These are phyloP conservation scores for Coelastrella sp. DNA, from an alignment of 139 green algal genomes.

Conservation along the genomic window DNA sequence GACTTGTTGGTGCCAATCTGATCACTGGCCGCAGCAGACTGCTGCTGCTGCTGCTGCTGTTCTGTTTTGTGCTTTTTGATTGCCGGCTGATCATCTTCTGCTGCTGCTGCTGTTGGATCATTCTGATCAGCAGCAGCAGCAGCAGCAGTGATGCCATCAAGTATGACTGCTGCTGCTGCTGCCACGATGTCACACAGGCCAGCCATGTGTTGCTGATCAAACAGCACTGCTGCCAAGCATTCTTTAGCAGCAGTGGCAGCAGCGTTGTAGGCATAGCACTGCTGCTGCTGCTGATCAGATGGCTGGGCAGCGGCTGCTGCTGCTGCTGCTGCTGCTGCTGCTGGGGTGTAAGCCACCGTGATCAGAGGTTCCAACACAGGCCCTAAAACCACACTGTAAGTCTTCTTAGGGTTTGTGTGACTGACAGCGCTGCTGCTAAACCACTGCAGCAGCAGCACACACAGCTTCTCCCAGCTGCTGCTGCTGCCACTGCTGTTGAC, in stretches of 20 bases:
- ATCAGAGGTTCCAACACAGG: constrained; percentile 1
- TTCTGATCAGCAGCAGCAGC: constrained; percentile 2
- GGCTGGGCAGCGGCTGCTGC: neutral
- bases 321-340: constrained; percentile 27
- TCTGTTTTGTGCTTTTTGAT: too few species aligned
- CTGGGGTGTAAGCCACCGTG: neutral
- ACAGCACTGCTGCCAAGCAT: constrained; percentile 18
- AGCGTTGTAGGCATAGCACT: neutral
- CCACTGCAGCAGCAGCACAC: constrained; percentile 13
- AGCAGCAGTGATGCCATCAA: constrained; percentile 10
- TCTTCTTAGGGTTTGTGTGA: constrained; percentile 42
- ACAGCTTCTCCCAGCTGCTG: constrained; percentile 1
- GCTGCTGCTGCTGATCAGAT: neutral
- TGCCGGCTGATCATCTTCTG: constrained; percentile 2
- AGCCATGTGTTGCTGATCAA: constrained; percentile 32
- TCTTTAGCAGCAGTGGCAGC: constrained; percentile 14
- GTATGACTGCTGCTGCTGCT: constrained; percentile 19
- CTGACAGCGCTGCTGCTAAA: constrained; percentile 1
- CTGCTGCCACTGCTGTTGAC: constrained; percentile 6
- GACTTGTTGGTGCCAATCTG: neutral
- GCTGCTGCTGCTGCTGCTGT: constrained; percentile 13
- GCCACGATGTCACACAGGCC: constrained; percentile 25
- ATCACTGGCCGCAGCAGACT: neutral
- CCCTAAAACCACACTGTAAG: constrained; percentile 33
- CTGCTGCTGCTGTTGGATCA: neutral